Evolutionary conservation across 2,329 filamentous ascomycete genomes (phyloP).

Genomic region (Paradendryphiella salina): DNA sequence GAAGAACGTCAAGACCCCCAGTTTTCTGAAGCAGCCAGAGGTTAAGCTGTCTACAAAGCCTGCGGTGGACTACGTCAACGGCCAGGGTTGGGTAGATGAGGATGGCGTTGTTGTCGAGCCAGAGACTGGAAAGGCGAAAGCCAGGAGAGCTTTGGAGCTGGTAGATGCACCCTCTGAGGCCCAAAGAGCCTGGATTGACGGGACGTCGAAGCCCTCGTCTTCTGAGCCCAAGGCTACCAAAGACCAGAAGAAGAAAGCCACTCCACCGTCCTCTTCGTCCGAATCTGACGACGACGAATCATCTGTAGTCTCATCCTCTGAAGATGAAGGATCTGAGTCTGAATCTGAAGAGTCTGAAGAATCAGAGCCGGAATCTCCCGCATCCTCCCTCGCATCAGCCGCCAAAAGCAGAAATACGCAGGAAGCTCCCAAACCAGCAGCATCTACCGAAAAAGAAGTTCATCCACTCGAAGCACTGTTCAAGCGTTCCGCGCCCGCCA

Average conservation of each 20-base stretch:
- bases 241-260: constrained; percentile 28
- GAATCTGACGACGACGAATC: constrained; percentile 37
- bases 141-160: constrained; percentile 39
- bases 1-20: constrained; percentile 79
- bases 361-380: constrained; percentile 18
- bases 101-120: constrained; percentile 74
- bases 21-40: constrained; percentile 69
- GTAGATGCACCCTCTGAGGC: constrained; percentile 33
- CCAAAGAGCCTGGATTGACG: constrained; percentile 26
- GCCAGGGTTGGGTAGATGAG: constrained; percentile 84
- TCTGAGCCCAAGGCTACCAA: constrained; percentile 22
- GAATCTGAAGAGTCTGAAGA: constrained; percentile 26
- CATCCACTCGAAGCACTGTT: constrained; percentile 93
- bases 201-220: constrained; percentile 21
- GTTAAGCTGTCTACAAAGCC: constrained; percentile 51
- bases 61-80: constrained; percentile 73
- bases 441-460: constrained; percentile 51
- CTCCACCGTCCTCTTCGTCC: constrained; percentile 31
- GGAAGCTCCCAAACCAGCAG: constrained; percentile 18
- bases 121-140: constrained; percentile 45
- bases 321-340: constrained; percentile 29
- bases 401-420: constrained; percentile 17
- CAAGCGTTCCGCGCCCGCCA: constrained; percentile 65
- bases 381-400: constrained; percentile 20
- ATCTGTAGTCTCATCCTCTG: constrained; percentile 44